These are phyloP conservation scores for Trichoderma brevicompactum DNA, from an alignment of 2,329 filamentous ascomycete species.

Conservation along the genomic window DNA sequence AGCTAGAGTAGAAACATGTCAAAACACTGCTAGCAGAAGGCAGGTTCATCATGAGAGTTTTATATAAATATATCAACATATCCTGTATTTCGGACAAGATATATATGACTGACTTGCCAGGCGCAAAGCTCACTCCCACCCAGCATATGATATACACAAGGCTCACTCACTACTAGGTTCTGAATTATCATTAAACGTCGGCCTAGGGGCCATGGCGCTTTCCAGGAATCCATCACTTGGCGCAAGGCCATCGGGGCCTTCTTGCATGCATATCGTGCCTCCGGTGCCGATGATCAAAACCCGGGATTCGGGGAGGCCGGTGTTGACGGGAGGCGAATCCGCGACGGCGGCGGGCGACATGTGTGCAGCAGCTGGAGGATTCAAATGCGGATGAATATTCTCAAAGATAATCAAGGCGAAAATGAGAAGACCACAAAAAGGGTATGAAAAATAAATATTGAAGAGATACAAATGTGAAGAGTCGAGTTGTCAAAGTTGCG, in stretches of 20 bases:
- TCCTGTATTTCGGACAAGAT: not conserved
- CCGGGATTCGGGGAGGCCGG: slow-evolving; percentile 69
- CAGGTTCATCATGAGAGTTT: not conserved
- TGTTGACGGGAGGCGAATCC: slow-evolving; percentile 26
- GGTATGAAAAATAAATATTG: not conserved
- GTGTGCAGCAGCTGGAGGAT: not conserved
- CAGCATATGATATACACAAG: not conserved
- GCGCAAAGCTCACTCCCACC: not conserved
- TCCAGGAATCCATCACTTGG: slow-evolving; percentile 82
- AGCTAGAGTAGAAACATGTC: no score
- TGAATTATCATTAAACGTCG: slow-evolving; percentile 77
- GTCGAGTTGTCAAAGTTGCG: not conserved
- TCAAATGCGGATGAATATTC: not conserved
- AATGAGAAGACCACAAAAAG: not conserved
- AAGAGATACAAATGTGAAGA: no score
- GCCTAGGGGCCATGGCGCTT: slow-evolving; percentile 77
- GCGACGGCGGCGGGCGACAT: slow-evolving; percentile 32
- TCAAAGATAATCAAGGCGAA: not conserved
- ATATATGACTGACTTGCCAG: not conserved
- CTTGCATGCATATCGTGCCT: slow-evolving; percentile 89
- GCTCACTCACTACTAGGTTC: slow-evolving; percentile 37
- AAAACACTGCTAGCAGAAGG: no score
- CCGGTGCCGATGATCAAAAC: slow-evolving; percentile 92
- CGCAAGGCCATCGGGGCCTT: slow-evolving; percentile 76
- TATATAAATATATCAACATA: slow-evolving; percentile 18